Percentiles rank a stretch among this genome's conserved stretches.
Evolutionary conservation across 1,284 basidiomycete species (phyloP).

Genomic region (Tilletia horrida): DNA sequence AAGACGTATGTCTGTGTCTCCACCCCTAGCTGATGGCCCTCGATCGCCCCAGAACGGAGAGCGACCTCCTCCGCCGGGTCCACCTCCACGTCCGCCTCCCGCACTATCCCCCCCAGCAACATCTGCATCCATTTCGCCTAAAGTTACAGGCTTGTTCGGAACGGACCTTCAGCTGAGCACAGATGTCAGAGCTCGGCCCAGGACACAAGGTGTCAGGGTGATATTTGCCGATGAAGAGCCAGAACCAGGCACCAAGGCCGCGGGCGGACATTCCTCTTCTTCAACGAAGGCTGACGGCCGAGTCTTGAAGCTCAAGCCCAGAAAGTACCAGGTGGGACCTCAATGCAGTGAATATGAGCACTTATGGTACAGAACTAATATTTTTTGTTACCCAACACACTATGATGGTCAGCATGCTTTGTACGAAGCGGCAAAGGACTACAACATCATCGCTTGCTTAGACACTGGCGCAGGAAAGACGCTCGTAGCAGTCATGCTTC

Average conservation of each 20-base stretch:
- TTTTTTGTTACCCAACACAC: not conserved
- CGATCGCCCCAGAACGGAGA: no score
- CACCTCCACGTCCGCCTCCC: no score
- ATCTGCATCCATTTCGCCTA: not conserved
- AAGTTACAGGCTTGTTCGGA: not conserved
- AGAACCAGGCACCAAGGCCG: not conserved
- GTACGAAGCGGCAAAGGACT: constrained; percentile 18
- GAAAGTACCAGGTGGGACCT: constrained; percentile 2
- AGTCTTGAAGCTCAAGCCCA: not conserved
- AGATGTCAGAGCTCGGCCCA: not conserved
- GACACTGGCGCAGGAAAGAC: constrained; percentile 47
- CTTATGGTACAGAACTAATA: not conserved
- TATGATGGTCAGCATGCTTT: constrained; percentile 25
- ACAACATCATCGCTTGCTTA: constrained; percentile 41
- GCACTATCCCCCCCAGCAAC: no score
- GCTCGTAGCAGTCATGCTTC: constrained; percentile 39
- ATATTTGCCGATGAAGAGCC: not conserved
- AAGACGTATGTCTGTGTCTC: no score
- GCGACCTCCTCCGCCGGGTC: no score
- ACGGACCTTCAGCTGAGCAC: not conserved
- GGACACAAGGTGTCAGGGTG: not conserved
- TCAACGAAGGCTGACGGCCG: no score
- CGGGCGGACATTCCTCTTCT: not conserved
- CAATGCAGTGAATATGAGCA: no score
- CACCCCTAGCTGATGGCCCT: no score